Evolutionary conservation across 768 basidiomycete species (phyloP).

Genomic region (Dacryopinax primogenitus): DNA sequence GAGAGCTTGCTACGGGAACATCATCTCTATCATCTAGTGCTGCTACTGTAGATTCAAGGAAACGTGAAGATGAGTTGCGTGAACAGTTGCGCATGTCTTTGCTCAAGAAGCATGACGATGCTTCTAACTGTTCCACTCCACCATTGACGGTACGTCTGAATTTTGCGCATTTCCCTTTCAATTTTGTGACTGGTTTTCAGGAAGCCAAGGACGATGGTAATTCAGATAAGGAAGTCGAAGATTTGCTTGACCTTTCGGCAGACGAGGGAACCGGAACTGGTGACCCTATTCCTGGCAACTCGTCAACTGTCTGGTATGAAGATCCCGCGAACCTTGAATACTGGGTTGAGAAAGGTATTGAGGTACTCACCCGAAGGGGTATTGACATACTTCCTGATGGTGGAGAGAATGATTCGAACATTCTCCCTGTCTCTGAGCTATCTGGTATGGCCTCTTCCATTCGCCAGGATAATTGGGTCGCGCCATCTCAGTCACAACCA

Average conservation of each 20-base stretch:
- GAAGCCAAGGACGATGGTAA: not conserved
- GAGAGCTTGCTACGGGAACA: not conserved
- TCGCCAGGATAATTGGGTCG: not conserved
- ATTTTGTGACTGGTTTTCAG: not conserved
- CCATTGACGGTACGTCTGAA: not conserved
- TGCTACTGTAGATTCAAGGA: not conserved
- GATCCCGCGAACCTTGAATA: not conserved
- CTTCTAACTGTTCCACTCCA: not conserved
- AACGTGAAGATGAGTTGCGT: not conserved
- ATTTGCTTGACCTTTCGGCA: not conserved
- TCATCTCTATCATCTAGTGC: not conserved
- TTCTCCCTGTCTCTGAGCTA: not conserved
- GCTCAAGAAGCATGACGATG: not conserved
- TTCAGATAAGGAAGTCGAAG: not conserved
- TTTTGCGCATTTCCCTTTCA: not conserved
- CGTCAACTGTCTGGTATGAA: not conserved
- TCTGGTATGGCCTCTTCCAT: not conserved
- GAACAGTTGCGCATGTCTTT: not conserved
- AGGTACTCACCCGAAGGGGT: not conserved
- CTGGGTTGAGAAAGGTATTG: not conserved
- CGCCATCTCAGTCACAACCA: not conserved
- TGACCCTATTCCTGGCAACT: not conserved
- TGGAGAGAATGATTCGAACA: not conserved
- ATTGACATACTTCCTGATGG: not conserved
- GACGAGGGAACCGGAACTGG: slow-evolving; percentile 2